phyloP scores from a whole-genome alignment of 108 stramenopile species.

The Stephanodiscus triporus region DNA sequence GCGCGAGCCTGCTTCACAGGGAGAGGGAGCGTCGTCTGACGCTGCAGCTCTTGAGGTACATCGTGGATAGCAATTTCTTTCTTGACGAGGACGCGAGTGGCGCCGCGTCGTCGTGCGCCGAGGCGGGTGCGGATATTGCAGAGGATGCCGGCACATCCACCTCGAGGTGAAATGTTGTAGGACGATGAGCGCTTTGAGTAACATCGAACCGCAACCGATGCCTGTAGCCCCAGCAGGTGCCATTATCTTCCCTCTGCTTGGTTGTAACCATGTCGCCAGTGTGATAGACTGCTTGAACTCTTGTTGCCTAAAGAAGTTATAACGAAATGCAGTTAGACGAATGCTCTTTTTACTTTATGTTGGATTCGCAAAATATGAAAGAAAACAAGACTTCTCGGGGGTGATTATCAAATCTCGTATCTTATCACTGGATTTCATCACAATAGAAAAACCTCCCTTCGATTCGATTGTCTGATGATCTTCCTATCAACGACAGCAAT shows the following conservation, averaged over 20 bases:
- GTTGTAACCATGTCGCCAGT: no score
- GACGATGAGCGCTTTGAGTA: no score
- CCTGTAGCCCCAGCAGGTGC: no score
- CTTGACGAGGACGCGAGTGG: constrained; percentile 18
- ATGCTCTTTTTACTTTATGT: no score
- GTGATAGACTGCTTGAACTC: no score
- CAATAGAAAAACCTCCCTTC: constrained; percentile 66
- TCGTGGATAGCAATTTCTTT: constrained; percentile 77
- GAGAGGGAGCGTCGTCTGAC: constrained; percentile 71
- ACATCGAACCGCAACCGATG: no score
- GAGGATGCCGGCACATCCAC: neutral
- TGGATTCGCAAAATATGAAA: no score
- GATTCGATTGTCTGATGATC: constrained; percentile 72
- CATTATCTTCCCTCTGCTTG: no score
- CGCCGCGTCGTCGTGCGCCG: no score
- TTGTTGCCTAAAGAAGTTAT: no score
- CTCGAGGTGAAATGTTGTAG: no score
- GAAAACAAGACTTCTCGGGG: neutral
- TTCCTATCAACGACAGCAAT: constrained; percentile 75
- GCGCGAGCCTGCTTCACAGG: constrained; percentile 61
- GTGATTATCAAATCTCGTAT: neutral
- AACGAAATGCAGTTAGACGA: no score
- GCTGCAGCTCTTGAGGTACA: constrained; percentile 75
- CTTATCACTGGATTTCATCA: constrained; percentile 18
- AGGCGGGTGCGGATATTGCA: neutral